Base-by-base conservation (phyloP, 352 stramenopile genomes). In the Pythium dissotocum region DNA sequence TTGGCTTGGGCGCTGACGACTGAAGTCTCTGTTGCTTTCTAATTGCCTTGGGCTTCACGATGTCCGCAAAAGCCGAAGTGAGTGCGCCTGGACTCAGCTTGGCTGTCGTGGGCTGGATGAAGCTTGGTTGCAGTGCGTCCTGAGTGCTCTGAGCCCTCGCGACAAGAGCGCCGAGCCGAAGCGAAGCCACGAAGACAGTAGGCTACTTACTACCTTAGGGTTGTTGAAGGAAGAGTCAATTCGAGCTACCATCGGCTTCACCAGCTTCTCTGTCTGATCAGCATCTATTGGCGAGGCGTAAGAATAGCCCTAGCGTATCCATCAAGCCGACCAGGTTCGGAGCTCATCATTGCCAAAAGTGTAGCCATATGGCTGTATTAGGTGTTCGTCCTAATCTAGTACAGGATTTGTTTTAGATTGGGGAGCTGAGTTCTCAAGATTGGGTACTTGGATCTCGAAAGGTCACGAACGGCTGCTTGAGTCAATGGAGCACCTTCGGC, bases 41-140 rank as follows among this genome's bases (percentile, higher is more conserved):
- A 30, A 8, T 48, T 64, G 58, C 52, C 66, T 72, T 53, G 21
- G 32, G 26, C 53, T 72, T 35, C 44, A 52, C 57, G 42, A 44
- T 32, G 30, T 53, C 16, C 33, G 60, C 58, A 68, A 73, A 68
- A 65, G 46, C 36, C 52, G 57, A 73, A 73, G 67, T 73, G 67
- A 65, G 48, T 9, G 55, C 8, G 10, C 4, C 4, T 14, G 40
- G 13, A 32, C 6, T 13, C 21, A 8, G 24, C 33, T 16, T 28
- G 35, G 28, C 46, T 35, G 28, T 26, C 4, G 51, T 55, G 21
- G 26, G 9, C 44, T 52, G 44, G 21, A 24, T 24, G 21, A 52
- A 33, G 51, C 51, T 58, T 28, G 46, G 1, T 32, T 28, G 7
- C 4, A 3, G 14, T 4, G 51, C 26, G 51, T 40, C 51, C 26